phyloP scores from a whole-genome alignment of 306 rosid species.

The Arachis hypogaea region DNA sequence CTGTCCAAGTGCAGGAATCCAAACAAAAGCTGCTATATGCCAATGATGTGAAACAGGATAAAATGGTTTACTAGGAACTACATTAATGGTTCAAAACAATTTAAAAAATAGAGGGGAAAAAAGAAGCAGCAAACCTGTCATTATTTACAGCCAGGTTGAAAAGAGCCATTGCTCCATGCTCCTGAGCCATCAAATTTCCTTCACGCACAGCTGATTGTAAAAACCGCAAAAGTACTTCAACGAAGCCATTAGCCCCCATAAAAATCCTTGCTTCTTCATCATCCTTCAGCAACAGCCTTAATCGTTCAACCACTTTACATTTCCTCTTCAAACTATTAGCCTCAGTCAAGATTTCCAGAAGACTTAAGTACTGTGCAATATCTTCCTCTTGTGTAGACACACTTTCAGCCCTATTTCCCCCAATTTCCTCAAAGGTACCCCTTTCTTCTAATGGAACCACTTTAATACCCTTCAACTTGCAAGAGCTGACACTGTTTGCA shows the following conservation, averaged over 20 bases:
- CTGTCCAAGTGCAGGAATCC: conserved; percentile 3
- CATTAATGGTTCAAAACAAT: conserved; percentile 9
- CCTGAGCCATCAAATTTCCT: conserved; percentile 68
- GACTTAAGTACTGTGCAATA: conserved; percentile 57
- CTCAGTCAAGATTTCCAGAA: conserved; percentile 64
- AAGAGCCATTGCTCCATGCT: conserved; percentile 97
- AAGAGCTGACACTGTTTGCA: conserved; percentile 61
- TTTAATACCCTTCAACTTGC: conserved; percentile 77
- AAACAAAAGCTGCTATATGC: not conserved
- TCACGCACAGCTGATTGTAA: conserved; percentile 66
- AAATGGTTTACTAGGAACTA: no score
- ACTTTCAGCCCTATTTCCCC: conserved; percentile 59
- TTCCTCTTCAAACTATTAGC: conserved; percentile 62
- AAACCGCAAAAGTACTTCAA: conserved; percentile 78
- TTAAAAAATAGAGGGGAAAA: not conserved
- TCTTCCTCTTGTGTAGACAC: conserved; percentile 53
- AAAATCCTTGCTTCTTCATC: conserved; percentile 89
- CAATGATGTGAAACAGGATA: conserved; percentile 4
- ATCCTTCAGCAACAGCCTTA: conserved; percentile 78
- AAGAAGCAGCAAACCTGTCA: conserved; percentile 58
- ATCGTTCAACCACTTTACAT: conserved; percentile 76
- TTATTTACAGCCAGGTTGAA: conserved; percentile 96
- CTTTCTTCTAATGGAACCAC: conserved; percentile 84
- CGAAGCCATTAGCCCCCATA: conserved; percentile 96
- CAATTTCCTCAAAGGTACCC: conserved; percentile 53